Percentiles rank a stretch among this genome's conserved stretches.
These are phyloP conservation scores for Otatea glauca DNA, from an alignment of 176 grass and related monocot genomes.

Conservation along the genomic window DNA sequence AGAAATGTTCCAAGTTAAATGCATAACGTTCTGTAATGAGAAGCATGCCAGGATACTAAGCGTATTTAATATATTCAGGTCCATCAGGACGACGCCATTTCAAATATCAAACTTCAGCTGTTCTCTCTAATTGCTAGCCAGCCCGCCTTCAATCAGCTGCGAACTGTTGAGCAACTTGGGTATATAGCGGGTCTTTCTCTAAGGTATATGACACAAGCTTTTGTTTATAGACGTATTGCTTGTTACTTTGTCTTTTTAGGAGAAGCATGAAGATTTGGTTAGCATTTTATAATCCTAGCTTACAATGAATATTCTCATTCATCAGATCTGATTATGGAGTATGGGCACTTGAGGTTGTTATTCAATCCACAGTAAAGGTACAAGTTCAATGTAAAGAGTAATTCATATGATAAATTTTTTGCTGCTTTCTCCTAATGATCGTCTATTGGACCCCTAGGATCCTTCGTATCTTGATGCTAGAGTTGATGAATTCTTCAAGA, in stretches of 20 bases:
- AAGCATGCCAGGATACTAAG: slow-evolving; percentile 40
- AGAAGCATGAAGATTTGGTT: slow-evolving; percentile 21
- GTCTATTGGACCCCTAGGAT: slow-evolving; percentile 56
- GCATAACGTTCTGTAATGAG: neutral
- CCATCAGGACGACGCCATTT: slow-evolving; percentile 74
- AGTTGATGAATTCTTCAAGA: slow-evolving; percentile 81
- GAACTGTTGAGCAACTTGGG: slow-evolving; percentile 93
- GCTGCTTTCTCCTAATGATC: slow-evolving; percentile 35
- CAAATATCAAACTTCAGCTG: slow-evolving; percentile 75
- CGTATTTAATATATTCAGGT: slow-evolving; percentile 56
- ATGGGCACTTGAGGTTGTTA: slow-evolving; percentile 63
- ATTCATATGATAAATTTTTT: neutral
- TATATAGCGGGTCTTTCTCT: slow-evolving; percentile 70
- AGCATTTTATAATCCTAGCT: slow-evolving; percentile 31
- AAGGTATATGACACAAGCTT: slow-evolving; percentile 53
- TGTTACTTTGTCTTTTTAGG: slow-evolving; percentile 23
- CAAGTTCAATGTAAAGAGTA: slow-evolving; percentile 20
- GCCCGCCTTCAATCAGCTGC: slow-evolving; percentile 86
- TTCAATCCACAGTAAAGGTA: slow-evolving; percentile 92
- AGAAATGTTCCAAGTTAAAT: neutral
- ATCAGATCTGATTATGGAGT: slow-evolving; percentile 72
- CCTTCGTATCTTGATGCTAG: slow-evolving; percentile 75
- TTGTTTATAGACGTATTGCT: slow-evolving; percentile 6
- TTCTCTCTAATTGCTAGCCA: slow-evolving; percentile 81
- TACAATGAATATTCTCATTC: slow-evolving; percentile 13